A percentile compares a stretch with the other conserved stretches of the same genome.
These are phyloP conservation scores for Aureobasidium melanogenum DNA, from an alignment of 2,329 filamentous ascomycete genomes.

Conservation along the genomic window DNA sequence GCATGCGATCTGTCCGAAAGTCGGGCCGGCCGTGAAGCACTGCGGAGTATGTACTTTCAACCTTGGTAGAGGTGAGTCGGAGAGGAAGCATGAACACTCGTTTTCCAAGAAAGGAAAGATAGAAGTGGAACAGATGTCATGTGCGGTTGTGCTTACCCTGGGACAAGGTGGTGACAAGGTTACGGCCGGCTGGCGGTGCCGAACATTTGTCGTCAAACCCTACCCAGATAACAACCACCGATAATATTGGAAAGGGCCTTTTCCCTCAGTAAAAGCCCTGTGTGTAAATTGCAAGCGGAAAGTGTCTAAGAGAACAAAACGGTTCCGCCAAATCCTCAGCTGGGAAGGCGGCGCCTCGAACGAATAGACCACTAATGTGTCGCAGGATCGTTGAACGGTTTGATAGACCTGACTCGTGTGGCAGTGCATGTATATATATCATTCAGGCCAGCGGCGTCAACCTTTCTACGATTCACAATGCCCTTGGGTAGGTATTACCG, in stretches of 20 bases:
- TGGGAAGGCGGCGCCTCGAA: neutral
- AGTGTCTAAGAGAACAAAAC: neutral
- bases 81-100: neutral
- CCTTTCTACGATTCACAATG: neutral
- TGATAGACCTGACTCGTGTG: neutral
- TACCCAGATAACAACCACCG: neutral
- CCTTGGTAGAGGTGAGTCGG: neutral
- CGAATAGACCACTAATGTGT: neutral
- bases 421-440: neutral
- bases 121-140: neutral
- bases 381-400: neutral
- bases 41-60: neutral
- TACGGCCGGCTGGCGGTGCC: neutral
- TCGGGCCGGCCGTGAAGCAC: neutral
- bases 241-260: neutral
- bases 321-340: neutral
- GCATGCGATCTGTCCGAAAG: neutral
- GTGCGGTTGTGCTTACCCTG: neutral
- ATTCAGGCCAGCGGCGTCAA: neutral
- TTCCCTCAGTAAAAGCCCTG: neutral
- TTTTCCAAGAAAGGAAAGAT: neutral
- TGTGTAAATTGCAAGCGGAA: neutral
- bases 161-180: neutral
- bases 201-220: neutral
- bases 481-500: neutral